phyloP scores from a whole-genome alignment of 352 stramenopile species.

The Phytophthora brassicae region DNA sequence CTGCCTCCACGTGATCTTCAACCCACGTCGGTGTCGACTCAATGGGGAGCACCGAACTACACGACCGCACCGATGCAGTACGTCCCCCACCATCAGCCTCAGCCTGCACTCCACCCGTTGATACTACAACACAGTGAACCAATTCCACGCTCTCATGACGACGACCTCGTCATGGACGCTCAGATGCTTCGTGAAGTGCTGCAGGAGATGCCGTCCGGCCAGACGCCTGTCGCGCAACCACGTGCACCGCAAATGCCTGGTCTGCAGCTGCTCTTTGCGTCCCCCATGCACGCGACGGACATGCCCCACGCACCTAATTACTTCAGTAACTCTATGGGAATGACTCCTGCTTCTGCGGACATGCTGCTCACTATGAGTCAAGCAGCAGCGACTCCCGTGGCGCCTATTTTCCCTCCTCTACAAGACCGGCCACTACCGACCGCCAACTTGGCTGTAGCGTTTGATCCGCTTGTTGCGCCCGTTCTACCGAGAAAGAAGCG shows the following conservation, averaged over 20 bases:
- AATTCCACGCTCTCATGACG: conserved; percentile 31
- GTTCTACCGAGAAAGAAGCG: conserved; percentile 53
- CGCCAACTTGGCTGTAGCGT: not conserved
- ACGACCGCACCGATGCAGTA: conserved; percentile 13
- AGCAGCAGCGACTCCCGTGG: conserved; percentile 9
- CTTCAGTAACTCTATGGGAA: conserved; percentile 28
- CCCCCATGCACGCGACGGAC: conserved; percentile 31
- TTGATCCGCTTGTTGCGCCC: conserved; percentile 8
- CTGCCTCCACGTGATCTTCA: conserved; percentile 18
- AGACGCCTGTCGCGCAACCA: conserved; percentile 19
- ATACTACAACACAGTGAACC: conserved; percentile 32
- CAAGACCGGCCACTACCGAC: conserved; percentile 14
- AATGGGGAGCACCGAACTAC: conserved; percentile 24
- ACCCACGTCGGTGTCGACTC: conserved; percentile 4
- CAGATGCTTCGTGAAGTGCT: conserved; percentile 48
- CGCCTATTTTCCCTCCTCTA: conserved; percentile 15
- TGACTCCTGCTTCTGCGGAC: conserved; percentile 18
- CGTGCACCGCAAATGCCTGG: conserved; percentile 32
- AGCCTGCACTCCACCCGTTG: conserved; percentile 27
- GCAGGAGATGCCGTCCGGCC: conserved; percentile 32
- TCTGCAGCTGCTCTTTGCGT: conserved; percentile 41
- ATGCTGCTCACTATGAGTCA: conserved; percentile 35
- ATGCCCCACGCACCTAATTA: conserved; percentile 17
- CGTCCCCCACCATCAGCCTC: conserved; percentile 20
- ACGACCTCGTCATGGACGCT: conserved; percentile 41